Evolutionary conservation across 352 stramenopile genomes (phyloP).

Genomic region (Globisporangium cylindrosporum): DNA sequence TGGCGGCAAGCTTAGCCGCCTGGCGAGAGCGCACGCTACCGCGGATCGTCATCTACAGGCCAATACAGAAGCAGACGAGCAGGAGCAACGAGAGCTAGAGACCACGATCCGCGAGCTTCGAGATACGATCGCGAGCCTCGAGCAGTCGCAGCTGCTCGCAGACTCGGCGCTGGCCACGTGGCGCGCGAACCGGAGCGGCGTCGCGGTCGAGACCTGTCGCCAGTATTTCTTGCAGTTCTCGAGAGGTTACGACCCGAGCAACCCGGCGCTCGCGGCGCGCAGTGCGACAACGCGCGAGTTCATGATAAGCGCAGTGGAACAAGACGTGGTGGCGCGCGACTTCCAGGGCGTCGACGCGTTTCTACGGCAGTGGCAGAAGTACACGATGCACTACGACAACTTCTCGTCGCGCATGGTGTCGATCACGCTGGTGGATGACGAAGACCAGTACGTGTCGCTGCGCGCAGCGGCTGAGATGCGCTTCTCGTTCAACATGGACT

Average conservation of each 20-base stretch:
- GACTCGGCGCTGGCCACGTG: constrained; percentile 38
- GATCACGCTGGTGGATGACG: constrained; percentile 32
- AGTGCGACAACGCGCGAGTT: constrained; percentile 23
- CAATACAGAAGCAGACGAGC: constrained; percentile 6
- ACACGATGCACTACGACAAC: constrained; percentile 49
- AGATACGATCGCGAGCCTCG: constrained; percentile 31
- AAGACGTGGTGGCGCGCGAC: constrained; percentile 43
- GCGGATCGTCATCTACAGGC: not conserved
- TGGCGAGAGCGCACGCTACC: not conserved
- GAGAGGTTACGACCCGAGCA: constrained; percentile 34
- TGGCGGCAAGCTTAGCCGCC: not conserved
- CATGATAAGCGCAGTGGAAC: constrained; percentile 30
- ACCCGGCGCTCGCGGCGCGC: constrained; percentile 4
- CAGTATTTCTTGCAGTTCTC: constrained; percentile 50
- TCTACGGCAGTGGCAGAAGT: constrained; percentile 56
- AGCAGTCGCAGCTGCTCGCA: constrained; percentile 35
- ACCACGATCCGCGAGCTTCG: constrained; percentile 23
- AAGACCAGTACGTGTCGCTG: constrained; percentile 35
- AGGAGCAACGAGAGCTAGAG: constrained; percentile 20
- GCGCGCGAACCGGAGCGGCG: constrained; percentile 37
- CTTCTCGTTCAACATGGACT: constrained; percentile 37
- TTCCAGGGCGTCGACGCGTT: constrained; percentile 40
- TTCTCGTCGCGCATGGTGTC: constrained; percentile 26
- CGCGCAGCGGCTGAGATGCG: constrained; percentile 31
- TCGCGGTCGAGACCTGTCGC: constrained; percentile 34